A percentile compares a stretch with the other conserved stretches of the same genome.
phyloP scores from a whole-genome alignment of 192 early-diverging fungal genomes.

The Radiomyces spectabilis region DNA sequence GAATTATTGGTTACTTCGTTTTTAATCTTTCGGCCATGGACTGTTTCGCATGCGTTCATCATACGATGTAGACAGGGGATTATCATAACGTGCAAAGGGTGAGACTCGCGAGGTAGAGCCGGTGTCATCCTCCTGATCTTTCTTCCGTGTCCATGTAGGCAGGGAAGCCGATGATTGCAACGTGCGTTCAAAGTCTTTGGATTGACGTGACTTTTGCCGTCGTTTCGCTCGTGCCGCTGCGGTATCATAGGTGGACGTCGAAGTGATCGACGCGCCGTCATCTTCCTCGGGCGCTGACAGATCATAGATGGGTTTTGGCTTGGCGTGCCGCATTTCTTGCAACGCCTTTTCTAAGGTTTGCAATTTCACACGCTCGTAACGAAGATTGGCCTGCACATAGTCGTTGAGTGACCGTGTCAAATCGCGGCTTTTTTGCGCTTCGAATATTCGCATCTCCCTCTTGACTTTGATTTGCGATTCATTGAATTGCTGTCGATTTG shows the following conservation, averaged over 20 bases:
- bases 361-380: slow-evolving; percentile 33
- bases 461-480: slow-evolving; percentile 31
- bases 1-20: no score
- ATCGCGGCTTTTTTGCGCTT: slow-evolving; percentile 35
- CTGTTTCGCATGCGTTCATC: slow-evolving; percentile 10
- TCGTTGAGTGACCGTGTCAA: slow-evolving; percentile 25
- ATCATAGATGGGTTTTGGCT: not conserved
- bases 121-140: not conserved
- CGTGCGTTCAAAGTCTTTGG: not conserved
- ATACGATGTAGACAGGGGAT: slow-evolving; percentile 12
- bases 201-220: slow-evolving; percentile 2
- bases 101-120: not conserved
- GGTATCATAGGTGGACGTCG: not conserved
- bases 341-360: slow-evolving; percentile 33
- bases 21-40: not conserved
- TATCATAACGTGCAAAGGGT: not conserved
- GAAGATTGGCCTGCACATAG: slow-evolving; percentile 28
- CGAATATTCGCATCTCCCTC: slow-evolving; percentile 36
- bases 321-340: slow-evolving; percentile 6
- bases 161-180: slow-evolving; percentile 27
- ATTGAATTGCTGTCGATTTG: slow-evolving; percentile 22
- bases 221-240: slow-evolving; percentile 5
- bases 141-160: slow-evolving; percentile 14
- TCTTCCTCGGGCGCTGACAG: not conserved
- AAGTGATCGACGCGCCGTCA: not conserved